Conservation (phyloP, 2,329 filamentous ascomycete species). For the Aspergillus sp. region DNA sequence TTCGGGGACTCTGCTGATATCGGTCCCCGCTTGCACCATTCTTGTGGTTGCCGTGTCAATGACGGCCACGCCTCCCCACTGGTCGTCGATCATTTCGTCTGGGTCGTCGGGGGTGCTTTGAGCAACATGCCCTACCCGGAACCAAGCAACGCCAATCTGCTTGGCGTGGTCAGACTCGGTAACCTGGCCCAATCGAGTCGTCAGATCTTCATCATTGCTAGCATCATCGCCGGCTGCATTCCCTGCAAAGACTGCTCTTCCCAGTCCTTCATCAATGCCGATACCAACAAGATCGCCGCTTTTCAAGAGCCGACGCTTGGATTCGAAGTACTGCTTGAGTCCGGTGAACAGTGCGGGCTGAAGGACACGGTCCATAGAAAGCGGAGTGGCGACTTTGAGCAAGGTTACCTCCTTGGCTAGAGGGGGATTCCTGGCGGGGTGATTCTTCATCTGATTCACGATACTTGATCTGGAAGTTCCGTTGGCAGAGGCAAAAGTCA, state of each 20-base stretch:
- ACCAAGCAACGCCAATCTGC: conserved; percentile 70
- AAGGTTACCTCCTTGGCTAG: conserved; percentile 71
- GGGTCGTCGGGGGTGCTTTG: conserved; percentile 39
- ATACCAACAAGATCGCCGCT: conserved; percentile 83
- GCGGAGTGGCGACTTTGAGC: conserved; percentile 77
- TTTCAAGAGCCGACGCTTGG: conserved; percentile 70
- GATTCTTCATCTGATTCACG: conserved; percentile 41
- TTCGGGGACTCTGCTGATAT: conserved; percentile 69
- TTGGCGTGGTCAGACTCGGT: conserved; percentile 22
- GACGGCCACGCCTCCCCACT: conserved; percentile 77
- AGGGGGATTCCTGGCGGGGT: conserved; percentile 43
- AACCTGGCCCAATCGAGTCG: conserved; percentile 29
- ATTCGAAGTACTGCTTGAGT: conserved; percentile 80
- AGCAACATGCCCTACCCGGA: conserved; percentile 69
- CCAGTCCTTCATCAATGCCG: conserved; percentile 76
- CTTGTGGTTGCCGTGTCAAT: conserved; percentile 81
- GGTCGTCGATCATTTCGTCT: conserved; percentile 54
- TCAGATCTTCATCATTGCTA: conserved; percentile 63
- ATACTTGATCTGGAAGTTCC: conserved; percentile 50
- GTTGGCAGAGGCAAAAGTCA: conserved; percentile 22
- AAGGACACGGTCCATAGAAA: conserved; percentile 74
- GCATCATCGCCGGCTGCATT: conserved; percentile 45
- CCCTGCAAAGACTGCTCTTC: conserved; percentile 68
- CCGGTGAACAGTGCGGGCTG: conserved; percentile 81
- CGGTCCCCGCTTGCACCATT: conserved; percentile 84